Evolutionary conservation across 1,139 yeast genomes (phyloP), one percentile per base, ranked within the genome.

Genomic region (Casaregolazyma lundiana): DNA sequence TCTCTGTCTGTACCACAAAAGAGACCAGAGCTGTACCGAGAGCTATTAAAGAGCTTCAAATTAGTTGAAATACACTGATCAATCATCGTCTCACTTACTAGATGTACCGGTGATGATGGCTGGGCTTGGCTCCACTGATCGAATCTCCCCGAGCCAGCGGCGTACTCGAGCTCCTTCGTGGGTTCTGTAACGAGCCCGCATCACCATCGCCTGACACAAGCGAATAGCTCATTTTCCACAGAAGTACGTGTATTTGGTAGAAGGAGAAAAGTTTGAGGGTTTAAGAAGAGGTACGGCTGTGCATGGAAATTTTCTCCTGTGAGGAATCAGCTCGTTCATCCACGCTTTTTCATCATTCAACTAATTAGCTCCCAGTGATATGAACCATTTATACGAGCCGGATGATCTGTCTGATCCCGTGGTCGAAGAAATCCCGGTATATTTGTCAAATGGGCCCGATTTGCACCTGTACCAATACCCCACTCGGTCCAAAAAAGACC

Each of bases 1-100:
- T 71, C 64, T 87, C 96, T 0, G 96, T 87, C 62, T 87, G 96
- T 6, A 75, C 61, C 1, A 87, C 89, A 65, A 87, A 88, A 6
- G 88, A 63, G 4, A 77, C 57, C 53, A 87, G 64, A 3, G 94
- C 81, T 6, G 81, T 53, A 3, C 79, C 42, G 50, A 87, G 80
- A 6, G 89, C 75, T 1, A 72, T 61, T 2, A 73, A 71, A 2
- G 88, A 84, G 40, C 51, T 45, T 24, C 24, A 22, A 8, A 26
- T 34, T 41, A 32, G 41, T 32, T 17, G 16, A 37, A 16, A 13
- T 13, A 18, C n/a, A 15, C 2, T 11, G 8, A n/a, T 2, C 11
- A 18, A 6, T 13, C 7, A 16, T 18, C 35, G 13, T 16, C 13
- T 22, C 11, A 35, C 45, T 30, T 35, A 42, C 45, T 24, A 42